Evolutionary conservation across 73 alveolate genomes (phyloP), one percentile per base, ranked within the genome.

Genomic region (Paramecium caudatum): DNA sequence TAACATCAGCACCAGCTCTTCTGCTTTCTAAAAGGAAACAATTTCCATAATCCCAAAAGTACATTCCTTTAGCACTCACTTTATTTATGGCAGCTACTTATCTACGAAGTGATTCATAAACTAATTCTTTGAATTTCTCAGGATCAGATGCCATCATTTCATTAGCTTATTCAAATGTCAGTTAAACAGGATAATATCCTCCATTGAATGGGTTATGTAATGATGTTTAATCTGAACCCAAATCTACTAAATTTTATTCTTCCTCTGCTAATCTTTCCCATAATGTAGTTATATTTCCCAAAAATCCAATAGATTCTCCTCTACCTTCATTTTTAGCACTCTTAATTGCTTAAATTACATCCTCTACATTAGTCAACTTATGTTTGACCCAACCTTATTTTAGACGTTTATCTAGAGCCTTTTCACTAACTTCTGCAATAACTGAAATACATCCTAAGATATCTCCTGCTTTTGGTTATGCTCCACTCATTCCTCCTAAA

Each of bases 401-500:
- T 12, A 69, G 90, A 41, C 96, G 47, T 43, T 92, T 92, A 46
- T 48, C 83, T 5, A 92, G 62, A 13, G 96, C 95, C n/a, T 91
- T 82, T 21, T 68, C 93, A 48, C 65, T 49, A 43, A 92, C 83
- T 55, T 92, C 96, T 5, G 95, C 96, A 21, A 92, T 94, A 4
- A 92, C 91, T 41, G 93, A 87, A 9, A 92, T 91, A 41, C 96
- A 87, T n/a, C 96, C 96, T 4, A 91, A 62, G 30, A 92, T 92
- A 32, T 83, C 81, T 19, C 85, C 91, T n/a, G 96, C 96, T 41
- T 92, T 92, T 39, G 96, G 95, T 61, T 92, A 68, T 5, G 96
- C 96, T 16, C 96, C 96, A 34, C 93, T 70, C 96, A 92, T 92
- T 23, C 96, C 96, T 43, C 96, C 96, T 10, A 92, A 49, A 6